Conservation (phyloP, 78 protist genomes). For the Emiliania huxleyi region DNA sequence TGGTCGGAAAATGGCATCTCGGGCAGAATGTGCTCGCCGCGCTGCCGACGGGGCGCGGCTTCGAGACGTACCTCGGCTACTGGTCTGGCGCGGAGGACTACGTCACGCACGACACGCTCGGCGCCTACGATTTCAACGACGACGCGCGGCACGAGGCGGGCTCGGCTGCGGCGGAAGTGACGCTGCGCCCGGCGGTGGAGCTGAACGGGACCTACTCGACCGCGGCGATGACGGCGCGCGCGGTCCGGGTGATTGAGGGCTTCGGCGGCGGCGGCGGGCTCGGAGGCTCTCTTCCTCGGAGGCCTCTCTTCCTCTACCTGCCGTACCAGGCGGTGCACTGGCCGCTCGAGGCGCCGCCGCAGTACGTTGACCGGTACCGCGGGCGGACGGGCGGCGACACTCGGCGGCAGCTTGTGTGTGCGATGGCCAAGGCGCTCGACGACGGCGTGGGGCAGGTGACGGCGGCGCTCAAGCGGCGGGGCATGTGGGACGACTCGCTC, state of each 20-base stretch:
- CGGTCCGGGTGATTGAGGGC: not conserved
- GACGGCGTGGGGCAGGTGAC: constrained; percentile 42
- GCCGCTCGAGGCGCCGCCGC: not conserved
- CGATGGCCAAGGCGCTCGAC: constrained; percentile 36
- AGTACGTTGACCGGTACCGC: too few relatives aligned
- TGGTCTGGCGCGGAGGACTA: not conserved
- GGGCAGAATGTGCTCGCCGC: not conserved
- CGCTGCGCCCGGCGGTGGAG: too few relatives aligned
- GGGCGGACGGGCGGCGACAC: not conserved
- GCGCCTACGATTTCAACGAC: not conserved
- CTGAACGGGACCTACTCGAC: not conserved
- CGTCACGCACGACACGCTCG: not conserved
- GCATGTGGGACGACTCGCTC: constrained; percentile 39
- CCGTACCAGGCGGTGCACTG: constrained; percentile 16
- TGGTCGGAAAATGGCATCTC: not conserved
- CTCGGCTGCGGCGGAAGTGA: not conserved
- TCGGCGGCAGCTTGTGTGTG: not conserved
- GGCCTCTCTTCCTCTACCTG: constrained; percentile 23
- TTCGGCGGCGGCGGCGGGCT: not conserved
- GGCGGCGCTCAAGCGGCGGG: not conserved
- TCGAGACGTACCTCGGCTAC: not conserved
- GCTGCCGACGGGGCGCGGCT: not conserved
- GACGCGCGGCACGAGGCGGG: not conserved
- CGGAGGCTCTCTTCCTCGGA: too few relatives aligned
- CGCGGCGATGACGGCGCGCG: not conserved